A percentile compares a stretch with the other conserved stretches of the same genome.
Evolutionary conservation across 2,329 filamentous ascomycete species (phyloP).

Genomic region (Fusarium luffae): DNA sequence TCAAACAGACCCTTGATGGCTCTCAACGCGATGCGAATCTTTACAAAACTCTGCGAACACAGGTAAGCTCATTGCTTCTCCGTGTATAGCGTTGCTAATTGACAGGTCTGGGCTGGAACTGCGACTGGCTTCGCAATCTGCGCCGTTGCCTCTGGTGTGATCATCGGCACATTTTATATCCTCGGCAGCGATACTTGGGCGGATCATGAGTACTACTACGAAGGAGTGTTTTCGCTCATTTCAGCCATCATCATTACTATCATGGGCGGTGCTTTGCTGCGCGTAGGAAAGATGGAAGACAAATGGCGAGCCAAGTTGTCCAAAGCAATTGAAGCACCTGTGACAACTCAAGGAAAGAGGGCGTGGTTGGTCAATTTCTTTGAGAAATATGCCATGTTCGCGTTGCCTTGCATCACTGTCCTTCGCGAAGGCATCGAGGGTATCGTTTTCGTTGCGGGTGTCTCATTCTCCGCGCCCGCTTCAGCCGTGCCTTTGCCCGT

Average conservation of each 20-base stretch:
- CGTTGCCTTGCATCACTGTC: constrained; percentile 87
- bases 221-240: constrained; percentile 80
- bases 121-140: constrained; percentile 61
- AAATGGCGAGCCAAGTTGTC: constrained; percentile 88
- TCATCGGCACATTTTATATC: constrained; percentile 79
- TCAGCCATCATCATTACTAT: constrained; percentile 85
- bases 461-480: constrained; percentile 80
- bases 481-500: constrained; percentile 82
- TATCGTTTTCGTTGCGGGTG: constrained; percentile 88
- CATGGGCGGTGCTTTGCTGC: constrained; percentile 83
- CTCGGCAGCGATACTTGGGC: constrained; percentile 76
- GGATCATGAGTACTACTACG: constrained; percentile 79
- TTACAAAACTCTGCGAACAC: constrained; percentile 75
- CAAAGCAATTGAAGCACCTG: constrained; percentile 69
- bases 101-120: constrained; percentile 67
- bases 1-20: constrained; percentile 81
- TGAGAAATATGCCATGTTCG: constrained; percentile 88
- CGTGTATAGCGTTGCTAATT: not conserved
- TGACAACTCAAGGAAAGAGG: constrained; percentile 57
- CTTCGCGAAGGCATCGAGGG: constrained; percentile 87
- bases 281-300: constrained; percentile 83
- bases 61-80: constrained; percentile 58
- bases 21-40: constrained; percentile 68
- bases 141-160: constrained; percentile 70
- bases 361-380: constrained; percentile 69